Evolutionary conservation across 1,139 yeast species (phyloP).

Genomic region (Candida sp.): DNA sequence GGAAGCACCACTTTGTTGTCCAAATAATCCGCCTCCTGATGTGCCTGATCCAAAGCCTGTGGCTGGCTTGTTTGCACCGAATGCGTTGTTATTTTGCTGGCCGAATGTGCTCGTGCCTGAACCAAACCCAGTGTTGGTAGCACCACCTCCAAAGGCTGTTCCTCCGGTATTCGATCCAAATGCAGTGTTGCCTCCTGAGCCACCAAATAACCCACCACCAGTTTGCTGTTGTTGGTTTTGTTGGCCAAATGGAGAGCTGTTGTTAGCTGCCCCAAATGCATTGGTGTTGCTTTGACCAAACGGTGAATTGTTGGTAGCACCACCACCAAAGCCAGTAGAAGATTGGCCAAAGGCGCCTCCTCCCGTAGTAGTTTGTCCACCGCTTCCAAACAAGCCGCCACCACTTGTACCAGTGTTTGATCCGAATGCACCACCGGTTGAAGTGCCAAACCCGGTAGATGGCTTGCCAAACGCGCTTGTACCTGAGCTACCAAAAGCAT

Average conservation of each 20-base stretch:
- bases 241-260: conserved; percentile 16
- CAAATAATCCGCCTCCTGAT: conserved; percentile 19
- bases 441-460: conserved; percentile 15
- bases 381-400: background rate
- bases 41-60: conserved; percentile 20
- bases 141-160: conserved; percentile 18
- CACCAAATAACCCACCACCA: conserved; percentile 23
- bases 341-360: conserved; percentile 23
- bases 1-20: conserved; percentile 17
- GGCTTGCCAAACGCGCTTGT: conserved; percentile 22
- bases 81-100: conserved; percentile 18
- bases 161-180: conserved; percentile 22
- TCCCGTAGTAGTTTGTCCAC: conserved; percentile 2
- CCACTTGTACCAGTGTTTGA: conserved; percentile 7
- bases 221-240: conserved; percentile 12
- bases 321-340: conserved; percentile 23
- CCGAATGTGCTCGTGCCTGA: conserved; percentile 17
- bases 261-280: conserved; percentile 12
- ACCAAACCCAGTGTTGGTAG: conserved; percentile 25
- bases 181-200: conserved; percentile 5
- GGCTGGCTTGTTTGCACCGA: conserved; percentile 22
- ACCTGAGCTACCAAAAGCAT: conserved; percentile 22
- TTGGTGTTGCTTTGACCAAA: conserved; percentile 14
- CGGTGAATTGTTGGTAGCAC: conserved; percentile 14
- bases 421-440: conserved; percentile 10